Base-by-base conservation (phyloP, 805 yeast genomes). In the Blastobotrys chiropterorum region DNA sequence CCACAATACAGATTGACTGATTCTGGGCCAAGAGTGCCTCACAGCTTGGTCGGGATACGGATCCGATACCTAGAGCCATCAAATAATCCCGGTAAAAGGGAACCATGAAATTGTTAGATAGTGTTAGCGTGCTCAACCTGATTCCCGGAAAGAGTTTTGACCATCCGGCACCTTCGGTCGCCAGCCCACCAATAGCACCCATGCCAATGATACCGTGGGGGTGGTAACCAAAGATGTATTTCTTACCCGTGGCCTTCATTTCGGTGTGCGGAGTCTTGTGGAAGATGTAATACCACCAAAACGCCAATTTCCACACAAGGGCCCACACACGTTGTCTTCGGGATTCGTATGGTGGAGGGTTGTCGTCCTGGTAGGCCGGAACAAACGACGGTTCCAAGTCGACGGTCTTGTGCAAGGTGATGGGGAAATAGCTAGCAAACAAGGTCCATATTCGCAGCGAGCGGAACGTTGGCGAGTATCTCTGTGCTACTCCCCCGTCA, bases 131-230 rank as follows among this genome's bases (percentile, higher is more conserved):
- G 49, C 90, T 83, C 0, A 82, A 74, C 3, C 82, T 80, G n/a
- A 94, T 80, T 0, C 96, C 96, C 0, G 98, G 97, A 57, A 92
- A 88, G 11, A 79, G 57, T 17, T 76, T 67, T 17, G 79, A 72
- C 76, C 86, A 84, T 20, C 79, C 75, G 2, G 89, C 82, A 19
- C 95, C 92, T 54, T 90, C 90, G 3, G 95, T 86, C 0, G 85
- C 89, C 56, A 90, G 72, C 0, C 84, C 82, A 1, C 96, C 96
- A 65, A 90, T 82, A 0, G 85, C 90, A 2, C 97, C 97, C 78
- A 90, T 76, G 1, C 96, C 86, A 11, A 90, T 90, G 14, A 92
- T 90, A 0, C 99, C 99, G 67, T 94, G 99, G 0, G 99, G 99
- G 67, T 90, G 97, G 62, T 88, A 84, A 0, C 97, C 95, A 68